Evolutionary conservation across 2,329 filamentous ascomycete genomes (phyloP), one percentile per base, ranked within the genome.

Genomic region (Aspergillus clavatus): DNA sequence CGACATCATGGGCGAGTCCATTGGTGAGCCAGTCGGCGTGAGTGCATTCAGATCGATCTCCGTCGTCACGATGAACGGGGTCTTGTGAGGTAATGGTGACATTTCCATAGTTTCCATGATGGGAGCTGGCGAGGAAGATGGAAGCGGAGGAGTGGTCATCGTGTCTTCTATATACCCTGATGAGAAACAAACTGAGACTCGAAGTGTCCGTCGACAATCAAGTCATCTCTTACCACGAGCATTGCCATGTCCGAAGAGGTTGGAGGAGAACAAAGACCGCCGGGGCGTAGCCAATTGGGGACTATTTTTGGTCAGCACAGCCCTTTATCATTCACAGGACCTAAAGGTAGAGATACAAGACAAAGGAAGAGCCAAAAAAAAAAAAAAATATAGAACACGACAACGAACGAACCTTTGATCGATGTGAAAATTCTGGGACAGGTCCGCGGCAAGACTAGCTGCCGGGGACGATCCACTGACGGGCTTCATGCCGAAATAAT

Each of bases 391-490:
- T 73, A 14, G 4, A n/a, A 23, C 23, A 40, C n/a, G 28, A 37
- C 27, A 16, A 38, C n/a, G 18, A 12, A 42, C 79, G 57, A 76
- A 96, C 91, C 90, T 96, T 63, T 86, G 89, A 70, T 96, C 90
- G 66, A 97, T 87, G 65, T 91, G 87, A 67, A 97, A 95, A 74
- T 97, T 98, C 66, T 95, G 89, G 47, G 90, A 96, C 59, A 97
- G 78, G 71, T 98, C 93, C 51, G 89, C 90, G 33, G 90, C 91
- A 57, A 98, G 75, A 62, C 88, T 95, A 42, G 89, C 83, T 27
- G 89, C 90, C 5, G 93, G 93, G 45, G 93, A 98, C 16, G 90
- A 95, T 39, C 89, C 88, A 56, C 82, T 82, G 60, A 88, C 75
- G 42, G 85, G 79, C 64, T 87, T 89, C 59, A 86, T 70, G 59